Conservation (phyloP, 2,329 filamentous ascomycete genomes). For the Samsoniella hepiali region DNA sequence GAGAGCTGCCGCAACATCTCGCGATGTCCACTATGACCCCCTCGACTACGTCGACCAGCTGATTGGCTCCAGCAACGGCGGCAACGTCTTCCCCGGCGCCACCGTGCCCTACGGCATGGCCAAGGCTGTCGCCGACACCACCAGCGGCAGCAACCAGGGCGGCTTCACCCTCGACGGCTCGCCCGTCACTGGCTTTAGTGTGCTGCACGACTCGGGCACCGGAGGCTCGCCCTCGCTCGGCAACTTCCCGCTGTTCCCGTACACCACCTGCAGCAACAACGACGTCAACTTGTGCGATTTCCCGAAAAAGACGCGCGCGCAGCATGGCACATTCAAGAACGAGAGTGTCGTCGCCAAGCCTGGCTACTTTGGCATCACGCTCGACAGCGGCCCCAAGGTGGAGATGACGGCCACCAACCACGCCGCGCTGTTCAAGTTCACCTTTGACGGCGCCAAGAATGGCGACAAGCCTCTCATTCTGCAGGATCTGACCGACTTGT, state of each 20-base stretch:
- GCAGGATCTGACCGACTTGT: constrained; percentile 63
- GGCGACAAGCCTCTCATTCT: constrained; percentile 55
- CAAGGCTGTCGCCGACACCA: constrained; percentile 56
- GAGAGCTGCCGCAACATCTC: neutral
- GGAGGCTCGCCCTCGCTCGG: constrained; percentile 61
- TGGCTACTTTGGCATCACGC: constrained; percentile 62
- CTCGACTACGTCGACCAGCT: constrained; percentile 36
- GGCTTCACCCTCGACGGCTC: constrained; percentile 52
- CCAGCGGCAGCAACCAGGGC: constrained; percentile 51
- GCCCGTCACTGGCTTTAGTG: constrained; percentile 53
- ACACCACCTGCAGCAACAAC: constrained; percentile 57
- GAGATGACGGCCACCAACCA: constrained; percentile 69
- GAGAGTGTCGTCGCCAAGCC: constrained; percentile 55
- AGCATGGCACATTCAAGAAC: constrained; percentile 44
- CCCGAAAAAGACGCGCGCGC: constrained; percentile 43
- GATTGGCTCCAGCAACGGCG: constrained; percentile 40
- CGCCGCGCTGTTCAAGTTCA: constrained; percentile 63
- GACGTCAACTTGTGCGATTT: constrained; percentile 61
- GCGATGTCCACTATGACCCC: constrained; percentile 28
- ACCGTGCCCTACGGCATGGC: constrained; percentile 49
- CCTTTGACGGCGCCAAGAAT: constrained; percentile 46
- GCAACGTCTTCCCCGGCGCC: constrained; percentile 44
- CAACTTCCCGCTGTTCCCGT: constrained; percentile 71
- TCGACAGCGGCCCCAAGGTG: constrained; percentile 55
- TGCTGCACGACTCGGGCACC: constrained; percentile 58